phyloP scores from a whole-genome alignment of 1,284 basidiomycete genomes.

The Baeospora myosura region DNA sequence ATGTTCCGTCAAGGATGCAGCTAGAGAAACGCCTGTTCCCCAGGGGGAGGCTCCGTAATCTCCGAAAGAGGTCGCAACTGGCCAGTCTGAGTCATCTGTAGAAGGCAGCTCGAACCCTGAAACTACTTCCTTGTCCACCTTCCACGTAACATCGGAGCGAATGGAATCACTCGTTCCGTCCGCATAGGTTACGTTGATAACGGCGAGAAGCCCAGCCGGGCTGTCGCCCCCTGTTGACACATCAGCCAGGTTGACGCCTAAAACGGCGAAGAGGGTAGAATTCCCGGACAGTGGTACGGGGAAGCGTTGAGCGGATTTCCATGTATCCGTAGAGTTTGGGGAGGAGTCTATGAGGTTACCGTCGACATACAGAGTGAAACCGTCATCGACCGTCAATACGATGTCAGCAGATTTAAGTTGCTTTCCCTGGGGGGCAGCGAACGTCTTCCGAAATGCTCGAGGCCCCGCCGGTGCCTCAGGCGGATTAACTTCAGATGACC shows the following conservation, averaged over 20 bases:
- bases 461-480: conserved; percentile 19
- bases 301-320: conserved; percentile 21
- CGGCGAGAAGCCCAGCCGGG: conserved; percentile 19
- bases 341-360: conserved; percentile 18
- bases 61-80: neutral
- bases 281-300: conserved; percentile 10
- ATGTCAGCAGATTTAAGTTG: conserved; percentile 16
- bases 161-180: conserved; percentile 13
- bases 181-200: conserved; percentile 15
- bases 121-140: conserved; percentile 10
- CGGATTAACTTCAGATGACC: conserved; percentile 18
- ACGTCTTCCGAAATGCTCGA: conserved; percentile 22
- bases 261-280: conserved; percentile 18
- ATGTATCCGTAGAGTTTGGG: conserved; percentile 15
- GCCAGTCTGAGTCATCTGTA: conserved; percentile 11
- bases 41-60: conserved; percentile 2
- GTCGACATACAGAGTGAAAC: conserved; percentile 21
- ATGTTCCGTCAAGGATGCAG: neutral
- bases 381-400: conserved; percentile 20
- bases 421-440: conserved; percentile 19
- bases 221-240: conserved; percentile 15
- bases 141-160: conserved; percentile 16
- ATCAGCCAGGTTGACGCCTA: conserved; percentile 19
- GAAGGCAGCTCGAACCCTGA: conserved; percentile 12
- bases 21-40: neutral